phyloP scores from a whole-genome alignment of 352 stramenopile genomes.

The Phytophthora constricta region DNA sequence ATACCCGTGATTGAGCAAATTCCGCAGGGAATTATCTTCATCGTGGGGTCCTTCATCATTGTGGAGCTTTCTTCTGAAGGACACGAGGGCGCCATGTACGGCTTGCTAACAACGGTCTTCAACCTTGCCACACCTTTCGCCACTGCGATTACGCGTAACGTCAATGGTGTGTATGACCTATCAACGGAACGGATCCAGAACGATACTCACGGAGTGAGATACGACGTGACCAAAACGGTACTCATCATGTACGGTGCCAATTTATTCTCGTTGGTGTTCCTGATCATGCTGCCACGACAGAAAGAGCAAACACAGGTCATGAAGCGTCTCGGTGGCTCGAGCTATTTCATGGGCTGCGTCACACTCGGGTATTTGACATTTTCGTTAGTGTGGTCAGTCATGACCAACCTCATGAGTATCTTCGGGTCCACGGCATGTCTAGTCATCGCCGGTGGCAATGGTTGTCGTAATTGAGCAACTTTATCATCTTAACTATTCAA shows the following conservation, averaged over 20 bases:
- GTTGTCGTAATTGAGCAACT: slow-evolving; percentile 33
- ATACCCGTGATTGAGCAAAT: slow-evolving; percentile 56
- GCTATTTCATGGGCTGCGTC: slow-evolving; percentile 53
- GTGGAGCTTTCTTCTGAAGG: slow-evolving; percentile 65
- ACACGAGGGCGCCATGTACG: slow-evolving; percentile 70
- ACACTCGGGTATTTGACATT: slow-evolving; percentile 54
- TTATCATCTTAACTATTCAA: slow-evolving; percentile 6
- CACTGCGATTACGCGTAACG: slow-evolving; percentile 45
- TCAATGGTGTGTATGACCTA: slow-evolving; percentile 51
- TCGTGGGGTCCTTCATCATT: slow-evolving; percentile 62
- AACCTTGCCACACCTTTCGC: slow-evolving; percentile 61
- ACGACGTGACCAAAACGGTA: slow-evolving; percentile 57
- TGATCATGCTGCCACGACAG: slow-evolving; percentile 66
- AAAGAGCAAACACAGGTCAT: slow-evolving; percentile 72
- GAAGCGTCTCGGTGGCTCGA: slow-evolving; percentile 65
- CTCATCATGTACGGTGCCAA: slow-evolving; percentile 63
- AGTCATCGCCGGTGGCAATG: slow-evolving; percentile 58
- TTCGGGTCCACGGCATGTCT: slow-evolving; percentile 61
- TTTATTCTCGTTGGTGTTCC: slow-evolving; percentile 54
- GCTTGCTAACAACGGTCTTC: slow-evolving; percentile 66
- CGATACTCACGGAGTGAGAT: slow-evolving; percentile 49
- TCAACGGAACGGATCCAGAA: slow-evolving; percentile 58
- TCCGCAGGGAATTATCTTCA: slow-evolving; percentile 59
- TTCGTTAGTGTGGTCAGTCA: slow-evolving; percentile 58
- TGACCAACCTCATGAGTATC: slow-evolving; percentile 68